Evolutionary conservation across 2,329 filamentous ascomycete genomes (phyloP).

Genomic region (Mariannaea sp.): DNA sequence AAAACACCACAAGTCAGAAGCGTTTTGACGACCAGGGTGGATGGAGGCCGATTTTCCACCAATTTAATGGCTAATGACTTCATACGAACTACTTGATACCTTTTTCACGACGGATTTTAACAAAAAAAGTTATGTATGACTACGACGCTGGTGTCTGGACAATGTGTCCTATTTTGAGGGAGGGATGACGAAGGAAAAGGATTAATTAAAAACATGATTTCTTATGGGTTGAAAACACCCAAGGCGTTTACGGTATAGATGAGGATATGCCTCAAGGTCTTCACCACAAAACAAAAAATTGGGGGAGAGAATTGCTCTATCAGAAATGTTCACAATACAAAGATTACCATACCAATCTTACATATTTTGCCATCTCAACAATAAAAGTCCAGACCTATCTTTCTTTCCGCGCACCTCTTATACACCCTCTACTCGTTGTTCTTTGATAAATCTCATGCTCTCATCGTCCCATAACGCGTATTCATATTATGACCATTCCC

Average conservation of each 20-base stretch:
- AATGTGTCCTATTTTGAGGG: neutral
- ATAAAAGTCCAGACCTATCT: conserved; percentile 11
- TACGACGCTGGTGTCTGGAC: conserved; percentile 15
- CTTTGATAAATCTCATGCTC: neutral
- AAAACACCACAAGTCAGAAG: neutral
- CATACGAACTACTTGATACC: conserved; percentile 38
- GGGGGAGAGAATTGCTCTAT: neutral
- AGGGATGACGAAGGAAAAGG: conserved; percentile 14
- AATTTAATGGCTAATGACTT: conserved; percentile 40
- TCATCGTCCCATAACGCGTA: neutral
- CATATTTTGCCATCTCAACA: conserved; percentile 4
- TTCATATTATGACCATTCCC: conserved; percentile 5
- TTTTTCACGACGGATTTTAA: conserved; percentile 24
- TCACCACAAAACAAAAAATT: conserved; percentile 10
- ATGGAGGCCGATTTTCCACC: conserved; percentile 9
- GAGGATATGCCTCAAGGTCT: conserved; percentile 30
- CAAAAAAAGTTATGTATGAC: conserved; percentile 24
- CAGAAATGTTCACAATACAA: neutral
- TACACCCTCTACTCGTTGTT: neutral
- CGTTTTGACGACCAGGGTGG: neutral
- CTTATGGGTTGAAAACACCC: neutral
- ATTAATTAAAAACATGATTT: conserved; percentile 16
- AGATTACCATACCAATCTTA: neutral
- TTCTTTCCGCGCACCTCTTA: conserved; percentile 3
- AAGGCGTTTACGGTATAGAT: conserved; percentile 33